These are phyloP conservation scores for Pseudogymnoascus sp. DNA, from an alignment of 2,329 filamentous ascomycete species.

Conservation along the genomic window DNA sequence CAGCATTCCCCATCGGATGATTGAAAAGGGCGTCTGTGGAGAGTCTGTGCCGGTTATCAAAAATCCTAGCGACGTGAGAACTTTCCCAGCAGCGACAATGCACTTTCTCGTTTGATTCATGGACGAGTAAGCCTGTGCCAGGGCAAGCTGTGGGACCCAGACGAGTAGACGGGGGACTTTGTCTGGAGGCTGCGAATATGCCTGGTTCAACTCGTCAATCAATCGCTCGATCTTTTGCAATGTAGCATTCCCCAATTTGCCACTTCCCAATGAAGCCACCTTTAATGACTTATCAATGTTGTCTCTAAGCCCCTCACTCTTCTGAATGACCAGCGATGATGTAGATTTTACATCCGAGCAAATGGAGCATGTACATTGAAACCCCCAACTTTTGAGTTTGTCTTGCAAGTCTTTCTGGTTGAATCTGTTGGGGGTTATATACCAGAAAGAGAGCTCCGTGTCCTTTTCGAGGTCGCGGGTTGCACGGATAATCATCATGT, in stretches of 20 bases:
- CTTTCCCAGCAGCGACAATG: constrained; percentile 1
- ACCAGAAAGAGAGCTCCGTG: constrained; percentile 39
- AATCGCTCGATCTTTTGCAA: constrained; percentile 13
- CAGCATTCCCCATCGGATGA: constrained; percentile 25
- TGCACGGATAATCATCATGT: constrained; percentile 45
- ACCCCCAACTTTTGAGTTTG: constrained; percentile 31
- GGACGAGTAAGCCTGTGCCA: constrained; percentile 15
- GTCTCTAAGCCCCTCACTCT: not conserved
- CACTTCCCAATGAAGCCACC: not conserved
- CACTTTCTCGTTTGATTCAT: not conserved
- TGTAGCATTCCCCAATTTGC: not conserved
- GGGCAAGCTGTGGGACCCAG: constrained; percentile 14
- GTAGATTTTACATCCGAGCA: not conserved
- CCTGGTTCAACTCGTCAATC: constrained; percentile 16
- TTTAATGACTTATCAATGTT: not conserved
- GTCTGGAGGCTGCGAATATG: constrained; percentile 20
- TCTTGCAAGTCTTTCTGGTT: constrained; percentile 24
- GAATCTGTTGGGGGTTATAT: constrained; percentile 22
- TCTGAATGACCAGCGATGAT: not conserved
- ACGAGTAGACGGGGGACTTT: constrained; percentile 22
- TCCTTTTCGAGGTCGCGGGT: constrained; percentile 33
- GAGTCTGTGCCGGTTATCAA: constrained; percentile 10
- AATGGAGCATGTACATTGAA: constrained; percentile 33
- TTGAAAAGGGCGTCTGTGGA: constrained; percentile 9
- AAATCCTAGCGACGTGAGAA: constrained; percentile 9